These are phyloP conservation scores for Aspergillus hiratsukae DNA, from an alignment of 2,329 filamentous ascomycete species.

Conservation along the genomic window DNA sequence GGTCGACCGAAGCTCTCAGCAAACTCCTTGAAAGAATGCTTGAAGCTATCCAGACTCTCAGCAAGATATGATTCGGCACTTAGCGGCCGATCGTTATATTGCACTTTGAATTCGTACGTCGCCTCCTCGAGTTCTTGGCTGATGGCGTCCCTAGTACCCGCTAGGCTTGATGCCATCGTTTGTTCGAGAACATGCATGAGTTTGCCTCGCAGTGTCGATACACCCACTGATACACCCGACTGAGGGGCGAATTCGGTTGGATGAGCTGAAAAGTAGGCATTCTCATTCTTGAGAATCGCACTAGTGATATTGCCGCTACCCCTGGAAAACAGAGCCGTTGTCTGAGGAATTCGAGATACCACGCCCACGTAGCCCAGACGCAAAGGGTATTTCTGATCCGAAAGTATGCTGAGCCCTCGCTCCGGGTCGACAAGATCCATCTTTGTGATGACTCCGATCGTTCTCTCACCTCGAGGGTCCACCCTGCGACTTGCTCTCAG, in stretches of 20 bases:
- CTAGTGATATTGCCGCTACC: conserved; percentile 73
- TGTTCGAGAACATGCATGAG: conserved; percentile 95
- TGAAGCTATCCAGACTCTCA: conserved; percentile 91
- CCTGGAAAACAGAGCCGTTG: conserved; percentile 71
- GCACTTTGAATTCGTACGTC: conserved; percentile 97
- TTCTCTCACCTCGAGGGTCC: conserved; percentile 89
- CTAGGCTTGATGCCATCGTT: conserved; percentile 90
- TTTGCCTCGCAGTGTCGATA: conserved; percentile 83
- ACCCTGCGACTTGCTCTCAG: conserved; percentile 84
- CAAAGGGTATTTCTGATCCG: conserved; percentile 87
- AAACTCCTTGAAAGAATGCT: conserved; percentile 95
- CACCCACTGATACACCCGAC: conserved; percentile 72
- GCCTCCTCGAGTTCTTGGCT: conserved; percentile 93
- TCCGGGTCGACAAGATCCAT: conserved; percentile 92
- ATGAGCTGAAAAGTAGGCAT: conserved; percentile 79
- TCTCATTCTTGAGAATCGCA: conserved; percentile 83
- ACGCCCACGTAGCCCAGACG: conserved; percentile 96
- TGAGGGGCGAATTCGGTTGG: conserved; percentile 72
- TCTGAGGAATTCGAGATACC: conserved; percentile 72
- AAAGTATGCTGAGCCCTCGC: conserved; percentile 72
- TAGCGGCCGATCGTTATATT: conserved; percentile 94
- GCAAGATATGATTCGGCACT: conserved; percentile 96
- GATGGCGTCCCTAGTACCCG: conserved; percentile 86
- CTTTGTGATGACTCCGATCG: conserved; percentile 98
- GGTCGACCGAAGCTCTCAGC: conserved; percentile 82